Evolutionary conservation across 2,329 filamentous ascomycete genomes (phyloP).

Genomic region (Clathrospora elynae): DNA sequence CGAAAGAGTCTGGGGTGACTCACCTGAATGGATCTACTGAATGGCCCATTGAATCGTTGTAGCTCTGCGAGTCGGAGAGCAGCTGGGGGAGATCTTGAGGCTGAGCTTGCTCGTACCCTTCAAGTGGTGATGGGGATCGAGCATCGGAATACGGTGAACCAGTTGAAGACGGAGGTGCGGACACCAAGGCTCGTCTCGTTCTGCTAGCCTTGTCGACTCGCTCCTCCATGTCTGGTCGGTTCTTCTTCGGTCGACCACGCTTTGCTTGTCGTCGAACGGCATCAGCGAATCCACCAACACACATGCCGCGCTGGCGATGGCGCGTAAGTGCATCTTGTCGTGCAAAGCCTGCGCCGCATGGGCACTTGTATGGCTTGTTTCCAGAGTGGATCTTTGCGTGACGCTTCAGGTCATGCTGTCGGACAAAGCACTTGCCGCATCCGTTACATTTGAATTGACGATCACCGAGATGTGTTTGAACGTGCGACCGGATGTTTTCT

Average conservation of each 20-base stretch:
- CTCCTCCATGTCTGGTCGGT: slow-evolving; percentile 63
- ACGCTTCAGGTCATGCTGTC: slow-evolving; percentile 94
- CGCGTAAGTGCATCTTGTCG: slow-evolving; percentile 93
- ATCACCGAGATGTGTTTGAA: slow-evolving; percentile 97
- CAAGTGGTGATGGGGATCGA: slow-evolving; percentile 36
- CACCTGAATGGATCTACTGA: slow-evolving; percentile 42
- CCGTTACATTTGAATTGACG: slow-evolving; percentile 92
- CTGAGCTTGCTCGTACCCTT: slow-evolving; percentile 32
- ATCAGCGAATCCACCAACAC: slow-evolving; percentile 90
- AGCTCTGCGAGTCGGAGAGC: slow-evolving; percentile 32
- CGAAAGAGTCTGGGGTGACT: neutral
- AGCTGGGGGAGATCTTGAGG: slow-evolving; percentile 26
- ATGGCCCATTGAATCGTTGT: slow-evolving; percentile 35
- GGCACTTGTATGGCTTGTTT: slow-evolving; percentile 92
- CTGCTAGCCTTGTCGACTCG: slow-evolving; percentile 62
- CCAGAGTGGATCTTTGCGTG: slow-evolving; percentile 98
- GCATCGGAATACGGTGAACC: slow-evolving; percentile 42
- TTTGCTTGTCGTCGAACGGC: slow-evolving; percentile 69
- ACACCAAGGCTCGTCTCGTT: slow-evolving; percentile 52
- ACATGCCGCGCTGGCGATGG: slow-evolving; percentile 95
- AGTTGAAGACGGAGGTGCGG: slow-evolving; percentile 42
- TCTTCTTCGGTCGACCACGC: slow-evolving; percentile 68
- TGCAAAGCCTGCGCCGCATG: slow-evolving; percentile 92
- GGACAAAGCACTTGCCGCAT: slow-evolving; percentile 94
- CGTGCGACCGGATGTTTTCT: slow-evolving; percentile 98